phyloP scores from a whole-genome alignment of 768 basidiomycete species.

The Clitopilus hobsonii region DNA sequence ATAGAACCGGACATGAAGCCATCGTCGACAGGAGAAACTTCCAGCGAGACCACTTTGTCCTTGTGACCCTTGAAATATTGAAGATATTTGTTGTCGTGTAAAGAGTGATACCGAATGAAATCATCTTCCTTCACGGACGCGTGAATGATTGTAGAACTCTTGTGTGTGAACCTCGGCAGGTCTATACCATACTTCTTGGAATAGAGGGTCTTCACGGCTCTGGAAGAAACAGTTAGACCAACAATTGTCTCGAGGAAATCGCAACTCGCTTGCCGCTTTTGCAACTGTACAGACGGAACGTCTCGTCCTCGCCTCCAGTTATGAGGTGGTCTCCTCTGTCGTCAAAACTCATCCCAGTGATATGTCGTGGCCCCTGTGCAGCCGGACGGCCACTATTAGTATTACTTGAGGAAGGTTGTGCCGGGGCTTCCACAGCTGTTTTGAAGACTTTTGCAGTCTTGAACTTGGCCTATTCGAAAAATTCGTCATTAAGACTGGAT shows the following conservation, averaged over 20 bases:
- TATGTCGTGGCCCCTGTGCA: constrained; percentile 56
- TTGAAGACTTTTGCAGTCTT: constrained; percentile 92
- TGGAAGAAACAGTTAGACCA: constrained; percentile 24
- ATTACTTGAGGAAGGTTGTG: constrained; percentile 38
- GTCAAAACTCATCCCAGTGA: constrained; percentile 89
- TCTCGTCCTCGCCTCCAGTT: constrained; percentile 90
- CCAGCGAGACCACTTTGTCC: constrained; percentile 81
- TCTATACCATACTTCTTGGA: constrained; percentile 98
- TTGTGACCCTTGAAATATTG: constrained; percentile 96
- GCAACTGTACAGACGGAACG: constrained; percentile 83
- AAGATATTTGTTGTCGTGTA: constrained; percentile 95
- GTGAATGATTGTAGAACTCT: constrained; percentile 76
- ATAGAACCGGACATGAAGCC: constrained; percentile 93
- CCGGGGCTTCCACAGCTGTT: constrained; percentile 59
- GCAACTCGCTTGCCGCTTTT: constrained; percentile 89
- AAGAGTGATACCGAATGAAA: constrained; percentile 88
- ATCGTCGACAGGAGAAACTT: constrained; percentile 90
- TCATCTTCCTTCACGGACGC: constrained; percentile 96
- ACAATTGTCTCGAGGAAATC: constrained; percentile 14
- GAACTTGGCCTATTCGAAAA: constrained; percentile 50
- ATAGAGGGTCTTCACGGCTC: constrained; percentile 71
- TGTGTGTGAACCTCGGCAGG: constrained; percentile 92
- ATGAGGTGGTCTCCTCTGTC: constrained; percentile 84
- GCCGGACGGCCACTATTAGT: constrained; percentile 31
- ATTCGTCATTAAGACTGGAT: constrained; percentile 7